Evolutionary conservation across 257 asterid species (phyloP), one percentile per base, ranked within the genome.

Genomic region (Solanum piurae): DNA sequence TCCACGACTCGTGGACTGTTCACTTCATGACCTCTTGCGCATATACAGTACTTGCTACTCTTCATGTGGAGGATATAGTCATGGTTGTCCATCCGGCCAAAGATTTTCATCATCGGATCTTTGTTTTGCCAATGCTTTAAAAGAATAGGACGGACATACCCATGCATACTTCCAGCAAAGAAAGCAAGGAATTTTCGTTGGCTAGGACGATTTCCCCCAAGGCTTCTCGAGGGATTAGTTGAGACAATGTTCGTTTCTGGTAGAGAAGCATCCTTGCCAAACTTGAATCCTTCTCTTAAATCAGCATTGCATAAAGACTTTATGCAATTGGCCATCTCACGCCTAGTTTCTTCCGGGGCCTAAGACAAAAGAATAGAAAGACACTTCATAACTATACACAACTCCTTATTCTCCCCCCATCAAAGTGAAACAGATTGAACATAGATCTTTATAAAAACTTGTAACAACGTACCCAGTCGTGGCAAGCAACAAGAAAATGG

Each of bases 401-500:
- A 77, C 21, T 64, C 68, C 44, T 60, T 55, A 12, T 23, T 11
- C n/a, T 86, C 33, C 16, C 52, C 33, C 16, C 52, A 8, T n/a
- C 72, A 31, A 62, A 87, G 64, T 34, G 60, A 38, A 36, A 34
- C 40, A 64, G 72, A 40, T n/a, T 29, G 23, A 74, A 21, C 20
- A 37, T 12, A 16, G 37, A 76, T 29, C 38, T 4, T 72, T 86
- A 12, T n/a, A 27, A 76, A 71, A 85, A 21, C 9, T 27, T 31
- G 85, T 42, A 33, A 46, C 31, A 40, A 12, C 90, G 44, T 94
- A 95, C 98, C 98, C 96, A 95, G 87, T 94, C 98, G 85, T 95
- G 98, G 91, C 98, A 95, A 85, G 95, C 98, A 9, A 94, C 97
- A 44, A 95, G 94, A 79, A 95, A 94, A 91, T 95, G 98, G 86